A percentile compares a stretch with the other conserved stretches of the same genome.
Conservation (phyloP, 371 early-diverging fungal genomes). For the Rhizopus arrhizus region DNA sequence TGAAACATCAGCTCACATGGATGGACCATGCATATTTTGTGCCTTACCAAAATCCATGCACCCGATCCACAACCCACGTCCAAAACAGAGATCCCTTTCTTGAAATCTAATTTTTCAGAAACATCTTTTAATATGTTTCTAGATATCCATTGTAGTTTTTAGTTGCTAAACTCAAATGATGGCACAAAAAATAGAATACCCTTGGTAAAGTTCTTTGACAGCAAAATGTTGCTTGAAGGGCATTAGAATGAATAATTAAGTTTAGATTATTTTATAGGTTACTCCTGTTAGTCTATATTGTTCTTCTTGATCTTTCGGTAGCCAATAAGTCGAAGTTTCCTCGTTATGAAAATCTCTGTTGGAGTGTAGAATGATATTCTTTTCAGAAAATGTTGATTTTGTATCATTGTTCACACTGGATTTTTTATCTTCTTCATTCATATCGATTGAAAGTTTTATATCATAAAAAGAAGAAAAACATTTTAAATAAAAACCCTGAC, state of each 20-base stretch:
- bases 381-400: too few species aligned
- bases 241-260: neutral
- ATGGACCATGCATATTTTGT: too few species aligned
- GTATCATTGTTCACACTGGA: too few species aligned
- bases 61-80: slow-evolving; percentile 52
- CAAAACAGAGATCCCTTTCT: slow-evolving; percentile 20
- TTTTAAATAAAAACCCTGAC: too few species aligned
- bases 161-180: neutral
- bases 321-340: slow-evolving; percentile 17
- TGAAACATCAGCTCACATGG: slow-evolving; percentile 30
- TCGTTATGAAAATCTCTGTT: slow-evolving; percentile 17
- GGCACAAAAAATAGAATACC: slow-evolving; percentile 11
- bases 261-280: neutral
- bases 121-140: slow-evolving; percentile 1
- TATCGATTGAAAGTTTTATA: too few species aligned
- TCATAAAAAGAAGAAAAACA: too few species aligned
- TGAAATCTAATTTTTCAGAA: slow-evolving; percentile 10
- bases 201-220: slow-evolving; percentile 29
- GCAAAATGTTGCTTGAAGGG: slow-evolving; percentile 34
- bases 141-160: neutral
- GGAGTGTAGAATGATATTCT: neutral
- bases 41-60: slow-evolving; percentile 31
- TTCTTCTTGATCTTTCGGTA: slow-evolving; percentile 27
- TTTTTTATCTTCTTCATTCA: too few species aligned
- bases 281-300: slow-evolving; percentile 22